Conservation (phyloP, 352 stramenopile species). For the Phytophthora melonis region DNA sequence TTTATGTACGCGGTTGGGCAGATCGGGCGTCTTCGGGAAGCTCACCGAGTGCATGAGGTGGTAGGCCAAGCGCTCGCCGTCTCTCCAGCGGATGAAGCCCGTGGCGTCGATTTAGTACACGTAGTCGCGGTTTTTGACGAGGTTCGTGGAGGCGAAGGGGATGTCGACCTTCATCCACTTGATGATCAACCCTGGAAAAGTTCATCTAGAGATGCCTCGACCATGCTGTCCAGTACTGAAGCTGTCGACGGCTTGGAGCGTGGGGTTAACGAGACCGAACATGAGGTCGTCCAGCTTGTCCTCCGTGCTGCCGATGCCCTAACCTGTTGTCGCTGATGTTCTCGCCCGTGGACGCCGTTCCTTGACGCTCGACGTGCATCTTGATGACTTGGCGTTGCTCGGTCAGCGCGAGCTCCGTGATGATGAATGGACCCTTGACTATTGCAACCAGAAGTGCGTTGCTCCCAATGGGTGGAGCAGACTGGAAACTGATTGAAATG, state of each 20-base stretch:
- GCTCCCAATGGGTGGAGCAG: too few relatives aligned
- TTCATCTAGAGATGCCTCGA: constrained; percentile 51
- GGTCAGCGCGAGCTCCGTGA: too few relatives aligned
- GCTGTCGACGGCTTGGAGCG: constrained; percentile 49
- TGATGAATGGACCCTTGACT: too few relatives aligned
- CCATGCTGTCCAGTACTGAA: constrained; percentile 67
- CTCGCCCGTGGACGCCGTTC: constrained; percentile 18
- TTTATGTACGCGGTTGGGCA: constrained; percentile 55
- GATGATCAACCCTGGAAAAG: constrained; percentile 41
- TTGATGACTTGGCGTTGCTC: constrained; percentile 47
- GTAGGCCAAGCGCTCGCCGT: constrained; percentile 45
- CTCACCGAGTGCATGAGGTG: constrained; percentile 48
- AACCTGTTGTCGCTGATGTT: constrained; percentile 29
- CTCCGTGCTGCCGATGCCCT: constrained; percentile 40
- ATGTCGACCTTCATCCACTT: constrained; percentile 63
- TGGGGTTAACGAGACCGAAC: constrained; percentile 55
- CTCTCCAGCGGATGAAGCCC: constrained; percentile 24
- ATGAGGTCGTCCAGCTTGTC: constrained; percentile 58
- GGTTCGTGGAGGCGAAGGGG: constrained; percentile 46
- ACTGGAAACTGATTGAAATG: too few relatives aligned
- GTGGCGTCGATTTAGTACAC: constrained; percentile 50
- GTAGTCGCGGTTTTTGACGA: constrained; percentile 48
- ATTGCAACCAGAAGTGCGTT: too few relatives aligned
- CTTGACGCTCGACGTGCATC: constrained; percentile 40
- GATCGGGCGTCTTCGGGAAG: constrained; percentile 40